Evolutionary conservation across 2,329 filamentous ascomycete species (phyloP).

Genomic region (Cercospora sesami): DNA sequence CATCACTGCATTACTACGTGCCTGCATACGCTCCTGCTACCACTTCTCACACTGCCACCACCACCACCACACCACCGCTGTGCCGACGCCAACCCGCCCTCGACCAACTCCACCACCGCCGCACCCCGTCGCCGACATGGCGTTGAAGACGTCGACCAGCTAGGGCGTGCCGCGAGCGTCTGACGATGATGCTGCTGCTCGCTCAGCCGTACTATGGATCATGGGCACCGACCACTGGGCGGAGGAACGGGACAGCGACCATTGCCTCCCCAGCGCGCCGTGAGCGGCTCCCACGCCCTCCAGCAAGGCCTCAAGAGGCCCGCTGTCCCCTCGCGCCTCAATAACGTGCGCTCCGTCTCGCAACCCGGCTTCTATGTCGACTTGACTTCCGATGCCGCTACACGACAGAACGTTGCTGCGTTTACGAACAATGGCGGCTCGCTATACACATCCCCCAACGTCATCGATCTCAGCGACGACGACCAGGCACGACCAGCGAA

Average conservation of each 20-base stretch:
- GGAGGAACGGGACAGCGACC: slow-evolving; percentile 25
- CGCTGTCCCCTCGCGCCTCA: slow-evolving; percentile 36
- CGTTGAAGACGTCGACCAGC: slow-evolving; percentile 5
- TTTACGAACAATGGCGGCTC: slow-evolving; percentile 23
- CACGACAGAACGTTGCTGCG: slow-evolving; percentile 24
- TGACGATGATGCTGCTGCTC: slow-evolving; percentile 30
- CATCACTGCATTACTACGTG: slow-evolving; percentile 4
- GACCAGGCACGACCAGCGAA: slow-evolving; percentile 32
- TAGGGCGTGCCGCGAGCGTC: slow-evolving; percentile 12
- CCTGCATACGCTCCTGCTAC: slow-evolving; percentile 5
- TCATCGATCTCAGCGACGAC: slow-evolving; percentile 31
- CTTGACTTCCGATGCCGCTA: slow-evolving; percentile 28
- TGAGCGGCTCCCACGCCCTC: slow-evolving; percentile 31
- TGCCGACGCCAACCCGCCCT: background rate
- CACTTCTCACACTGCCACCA: background rate
- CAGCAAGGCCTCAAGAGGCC: slow-evolving; percentile 28
- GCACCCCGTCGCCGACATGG: background rate
- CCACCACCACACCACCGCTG: background rate
- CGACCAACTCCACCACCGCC: background rate
- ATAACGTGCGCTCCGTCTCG: slow-evolving; percentile 36
- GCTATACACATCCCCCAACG: slow-evolving; percentile 27
- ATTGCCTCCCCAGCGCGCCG: slow-evolving; percentile 32
- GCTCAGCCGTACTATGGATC: slow-evolving; percentile 33
- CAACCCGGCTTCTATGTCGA: slow-evolving; percentile 33
- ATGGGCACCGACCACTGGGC: slow-evolving; percentile 21